Evolutionary conservation across 2,329 filamentous ascomycete genomes (phyloP), one percentile per base, ranked within the genome.

Genomic region (Herpomyces periplanetae): DNA sequence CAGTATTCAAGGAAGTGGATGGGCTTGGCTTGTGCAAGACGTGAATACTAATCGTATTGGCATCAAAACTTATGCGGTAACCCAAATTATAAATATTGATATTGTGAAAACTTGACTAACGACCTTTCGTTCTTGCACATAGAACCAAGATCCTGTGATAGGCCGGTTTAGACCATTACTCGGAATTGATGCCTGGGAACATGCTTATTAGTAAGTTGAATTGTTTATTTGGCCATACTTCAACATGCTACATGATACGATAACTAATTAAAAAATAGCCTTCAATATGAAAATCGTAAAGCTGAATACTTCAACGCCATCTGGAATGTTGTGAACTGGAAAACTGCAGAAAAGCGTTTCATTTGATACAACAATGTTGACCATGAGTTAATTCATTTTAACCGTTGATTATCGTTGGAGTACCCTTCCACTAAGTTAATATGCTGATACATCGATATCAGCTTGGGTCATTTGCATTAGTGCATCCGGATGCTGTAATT

Each of bases 281-380:
- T 87, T 25, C 68, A 87, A 47, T 87, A 87, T 45, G 54, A 87
- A 55, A 87, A 87, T 51, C 61, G 69, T 41, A 87, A 87, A 57
- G 71, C 63, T 22, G 71, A 87, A 46, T 87, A 87, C 50, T 87
- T 87, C 42, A 53, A 53, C 32, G 68, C 68, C 23, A 63, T 87
- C 37, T 87, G 73, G 73, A 66, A 85, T 30, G 71, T 87, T 19
- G 47, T 87, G 40, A 87, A 87, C 57, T 88, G 73, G 73, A 69
- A 71, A 53, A 55, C 63, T 13, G 73, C 69, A 17, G 59, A 65
- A 38, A 56, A 60, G 48, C 55, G 68, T 27, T 69, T 68, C 34
- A 39, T n/a, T n/a, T n/a, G n/a, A n/a, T n/a, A n/a, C n/a, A n/a
- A n/a, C n/a, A n/a, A n/a, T n/a, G n/a, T n/a, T n/a, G n/a, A n/a